Conservation (phyloP, 2,329 filamentous ascomycete genomes). For the Pestalotiopsis sp. region DNA sequence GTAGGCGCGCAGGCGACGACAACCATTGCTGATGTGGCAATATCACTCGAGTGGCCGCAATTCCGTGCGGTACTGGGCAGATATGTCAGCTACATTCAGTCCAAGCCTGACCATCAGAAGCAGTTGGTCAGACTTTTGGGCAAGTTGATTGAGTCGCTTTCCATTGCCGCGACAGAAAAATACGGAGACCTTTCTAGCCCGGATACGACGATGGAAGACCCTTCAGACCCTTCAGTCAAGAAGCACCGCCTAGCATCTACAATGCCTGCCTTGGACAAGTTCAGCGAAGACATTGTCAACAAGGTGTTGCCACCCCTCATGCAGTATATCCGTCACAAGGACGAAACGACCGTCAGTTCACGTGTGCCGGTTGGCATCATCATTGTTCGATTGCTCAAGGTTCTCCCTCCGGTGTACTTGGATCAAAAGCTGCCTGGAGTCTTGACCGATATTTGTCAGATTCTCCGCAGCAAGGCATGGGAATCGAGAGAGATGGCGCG, state of each 20-base stretch:
- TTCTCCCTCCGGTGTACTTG: slow-evolving; percentile 74
- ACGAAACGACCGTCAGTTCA: slow-evolving; percentile 90
- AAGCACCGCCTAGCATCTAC: slow-evolving; percentile 58
- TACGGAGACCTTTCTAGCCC: slow-evolving; percentile 44
- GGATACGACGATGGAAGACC: slow-evolving; percentile 29
- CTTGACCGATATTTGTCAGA: slow-evolving; percentile 88
- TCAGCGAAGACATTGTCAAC: slow-evolving; percentile 70
- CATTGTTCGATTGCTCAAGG: slow-evolving; percentile 80
- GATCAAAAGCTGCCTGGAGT: slow-evolving; percentile 76
- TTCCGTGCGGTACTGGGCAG: slow-evolving; percentile 82
- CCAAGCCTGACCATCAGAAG: slow-evolving; percentile 82
- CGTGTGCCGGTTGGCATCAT: slow-evolving; percentile 89
- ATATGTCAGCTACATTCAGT: slow-evolving; percentile 79
- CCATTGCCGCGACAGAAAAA: slow-evolving; percentile 46
- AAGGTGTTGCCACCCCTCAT: slow-evolving; percentile 77
- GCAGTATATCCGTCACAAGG: slow-evolving; percentile 89
- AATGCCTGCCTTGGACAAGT: slow-evolving; percentile 65
- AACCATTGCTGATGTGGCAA: slow-evolving; percentile 73
- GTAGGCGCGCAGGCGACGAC: slow-evolving; percentile 83
- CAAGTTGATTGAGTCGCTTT: slow-evolving; percentile 76
- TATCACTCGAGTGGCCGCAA: slow-evolving; percentile 84
- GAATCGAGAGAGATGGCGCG: slow-evolving; percentile 90
- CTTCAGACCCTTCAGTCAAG: slow-evolving; percentile 19
- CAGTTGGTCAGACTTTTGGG: slow-evolving; percentile 80
- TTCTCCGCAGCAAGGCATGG: slow-evolving; percentile 83